phyloP scores from a whole-genome alignment of 768 basidiomycete genomes.

The Neoboletus subvelutipes region DNA sequence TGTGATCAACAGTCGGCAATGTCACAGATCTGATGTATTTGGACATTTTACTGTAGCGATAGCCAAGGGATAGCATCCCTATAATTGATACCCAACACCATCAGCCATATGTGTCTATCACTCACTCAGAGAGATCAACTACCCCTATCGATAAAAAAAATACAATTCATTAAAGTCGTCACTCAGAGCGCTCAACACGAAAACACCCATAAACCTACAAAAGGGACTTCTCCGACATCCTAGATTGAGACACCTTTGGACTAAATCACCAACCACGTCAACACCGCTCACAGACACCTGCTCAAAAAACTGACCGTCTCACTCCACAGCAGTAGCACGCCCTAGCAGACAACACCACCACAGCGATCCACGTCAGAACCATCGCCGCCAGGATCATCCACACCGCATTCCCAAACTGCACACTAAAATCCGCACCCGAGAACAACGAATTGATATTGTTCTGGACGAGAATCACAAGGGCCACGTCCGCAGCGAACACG shows the following conservation, averaged over 20 bases:
- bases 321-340: conserved; percentile 71
- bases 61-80: neutral
- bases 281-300: neutral
- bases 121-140: neutral
- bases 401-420: conserved; percentile 63
- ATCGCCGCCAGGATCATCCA: conserved; percentile 69
- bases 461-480: conserved; percentile 53
- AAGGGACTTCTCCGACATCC: neutral
- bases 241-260: neutral
- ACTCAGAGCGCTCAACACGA: neutral
- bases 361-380: conserved; percentile 56
- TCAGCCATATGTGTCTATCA: neutral
- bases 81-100: conserved; percentile 1
- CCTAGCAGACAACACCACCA: conserved; percentile 59
- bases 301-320: conserved; percentile 33
- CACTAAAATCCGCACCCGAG: conserved; percentile 41
- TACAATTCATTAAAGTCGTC: neutral
- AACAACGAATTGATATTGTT: conserved; percentile 40
- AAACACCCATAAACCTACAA: neutral
- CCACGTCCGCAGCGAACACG: conserved; percentile 62
- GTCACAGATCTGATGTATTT: conserved; percentile 5
- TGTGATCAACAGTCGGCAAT: conserved; percentile 6
- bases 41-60: conserved; percentile 20
- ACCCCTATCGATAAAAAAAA: no score
- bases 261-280: conserved; percentile 13